Evolutionary conservation across 2,329 filamentous ascomycete genomes (phyloP).

Genomic region (Fusarium ramigenum): DNA sequence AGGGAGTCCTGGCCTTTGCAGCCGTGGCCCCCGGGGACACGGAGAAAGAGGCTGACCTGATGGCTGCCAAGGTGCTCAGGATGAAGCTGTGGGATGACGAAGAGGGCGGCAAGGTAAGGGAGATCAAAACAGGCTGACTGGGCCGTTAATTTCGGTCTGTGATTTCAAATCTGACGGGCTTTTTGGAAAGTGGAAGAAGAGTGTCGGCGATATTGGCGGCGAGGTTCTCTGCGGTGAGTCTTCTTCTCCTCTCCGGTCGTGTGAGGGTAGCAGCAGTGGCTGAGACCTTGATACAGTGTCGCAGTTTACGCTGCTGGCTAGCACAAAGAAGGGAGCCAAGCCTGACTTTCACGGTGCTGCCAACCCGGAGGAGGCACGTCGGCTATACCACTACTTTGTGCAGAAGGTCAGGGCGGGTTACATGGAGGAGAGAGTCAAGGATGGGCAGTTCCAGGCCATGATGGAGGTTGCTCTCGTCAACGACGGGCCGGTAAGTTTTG

Average conservation of each 20-base stretch:
- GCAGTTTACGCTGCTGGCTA: slow-evolving; percentile 93
- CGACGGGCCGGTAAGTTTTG: slow-evolving; percentile 71
- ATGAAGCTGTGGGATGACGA: slow-evolving; percentile 93
- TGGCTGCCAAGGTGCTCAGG: slow-evolving; percentile 88
- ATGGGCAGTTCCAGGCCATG: slow-evolving; percentile 98
- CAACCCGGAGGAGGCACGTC: slow-evolving; percentile 78
- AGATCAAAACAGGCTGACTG: slow-evolving; percentile 18
- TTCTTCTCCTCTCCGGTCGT: not conserved
- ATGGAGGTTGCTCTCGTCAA: slow-evolving; percentile 97
- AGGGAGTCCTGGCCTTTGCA: slow-evolving; percentile 89
- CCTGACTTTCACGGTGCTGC: slow-evolving; percentile 94
- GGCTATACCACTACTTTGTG: slow-evolving; percentile 86
- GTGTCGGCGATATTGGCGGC: slow-evolving; percentile 85
- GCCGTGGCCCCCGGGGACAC: slow-evolving; percentile 92
- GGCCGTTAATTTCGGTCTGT: not conserved
- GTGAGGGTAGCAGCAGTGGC: not conserved
- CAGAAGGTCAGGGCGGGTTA: slow-evolving; percentile 79
- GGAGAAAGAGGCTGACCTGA: slow-evolving; percentile 82
- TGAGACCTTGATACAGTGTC: slow-evolving; percentile 72
- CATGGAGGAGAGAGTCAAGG: slow-evolving; percentile 78
- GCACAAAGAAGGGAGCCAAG: slow-evolving; percentile 94
- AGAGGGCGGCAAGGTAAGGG: slow-evolving; percentile 68
- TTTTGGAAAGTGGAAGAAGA: slow-evolving; percentile 84
- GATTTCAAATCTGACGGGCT: slow-evolving; percentile 15
- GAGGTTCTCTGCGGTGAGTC: slow-evolving; percentile 89